These are phyloP conservation scores for Aristolochia fimbriata DNA, from an alignment of 164 flowering plant species.

Conservation along the genomic window DNA sequence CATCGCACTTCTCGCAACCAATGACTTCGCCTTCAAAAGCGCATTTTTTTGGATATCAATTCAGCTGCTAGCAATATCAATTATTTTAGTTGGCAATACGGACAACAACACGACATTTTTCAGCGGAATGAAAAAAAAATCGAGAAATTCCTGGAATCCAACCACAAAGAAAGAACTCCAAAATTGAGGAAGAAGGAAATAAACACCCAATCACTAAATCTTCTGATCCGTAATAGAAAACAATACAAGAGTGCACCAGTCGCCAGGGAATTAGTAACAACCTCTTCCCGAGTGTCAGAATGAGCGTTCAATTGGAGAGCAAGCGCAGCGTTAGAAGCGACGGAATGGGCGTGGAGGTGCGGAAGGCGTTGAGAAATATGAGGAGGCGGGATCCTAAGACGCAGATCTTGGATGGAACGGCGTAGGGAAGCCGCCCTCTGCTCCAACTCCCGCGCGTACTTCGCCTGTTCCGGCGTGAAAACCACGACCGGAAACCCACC, in stretches of 20 bases:
- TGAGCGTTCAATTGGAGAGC: constrained; percentile 73
- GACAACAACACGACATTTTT: no score
- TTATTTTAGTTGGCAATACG: no score
- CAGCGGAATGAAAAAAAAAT: no score
- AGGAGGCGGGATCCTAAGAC: constrained; percentile 72
- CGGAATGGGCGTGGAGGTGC: constrained; percentile 84
- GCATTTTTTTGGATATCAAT: no score
- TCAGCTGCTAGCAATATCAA: no score
- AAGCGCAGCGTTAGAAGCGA: constrained; percentile 84
- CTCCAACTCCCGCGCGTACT: constrained; percentile 45
- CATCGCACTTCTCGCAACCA: no score
- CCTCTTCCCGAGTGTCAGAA: constrained; percentile 75
- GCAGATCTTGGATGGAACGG: constrained; percentile 82
- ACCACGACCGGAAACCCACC: constrained; percentile 15
- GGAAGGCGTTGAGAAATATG: constrained; percentile 88
- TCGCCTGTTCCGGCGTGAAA: constrained; percentile 60
- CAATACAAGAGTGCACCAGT: background rate
- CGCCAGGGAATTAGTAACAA: constrained; percentile 4
- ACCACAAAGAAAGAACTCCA: no score
- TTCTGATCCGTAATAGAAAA: background rate
- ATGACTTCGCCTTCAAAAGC: no score
- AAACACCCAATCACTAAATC: no score
- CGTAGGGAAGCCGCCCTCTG: constrained; percentile 42
- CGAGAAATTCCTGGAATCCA: no score
- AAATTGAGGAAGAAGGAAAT: no score